phyloP scores from a whole-genome alignment of 225 moss, liverwort and hornwort species.

The Bryum argenteum region DNA sequence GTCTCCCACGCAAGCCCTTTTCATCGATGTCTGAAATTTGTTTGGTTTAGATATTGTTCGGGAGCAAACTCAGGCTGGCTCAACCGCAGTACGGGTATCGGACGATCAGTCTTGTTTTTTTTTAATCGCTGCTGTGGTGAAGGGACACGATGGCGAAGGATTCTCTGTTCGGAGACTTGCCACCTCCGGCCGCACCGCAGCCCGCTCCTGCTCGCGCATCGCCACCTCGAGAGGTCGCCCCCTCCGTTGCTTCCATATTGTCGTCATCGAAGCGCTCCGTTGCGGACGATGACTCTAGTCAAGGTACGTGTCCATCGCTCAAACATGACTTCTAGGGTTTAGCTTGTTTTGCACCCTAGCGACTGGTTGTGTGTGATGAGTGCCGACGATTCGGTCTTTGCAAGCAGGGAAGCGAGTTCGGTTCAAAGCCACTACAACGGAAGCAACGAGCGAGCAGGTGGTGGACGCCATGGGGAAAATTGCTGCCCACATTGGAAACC shows the following conservation, averaged over 20 bases:
- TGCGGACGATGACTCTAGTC: constrained; percentile 36
- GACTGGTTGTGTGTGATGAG: not conserved
- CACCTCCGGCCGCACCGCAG: constrained; percentile 61
- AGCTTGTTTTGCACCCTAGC: not conserved
- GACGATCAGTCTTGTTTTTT: not conserved
- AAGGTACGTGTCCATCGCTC: constrained; percentile 45
- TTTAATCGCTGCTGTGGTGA: not conserved
- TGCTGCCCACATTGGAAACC: constrained; percentile 79
- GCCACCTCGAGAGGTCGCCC: constrained; percentile 17
- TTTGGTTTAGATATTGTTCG: too few relatives aligned
- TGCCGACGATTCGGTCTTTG: not conserved
- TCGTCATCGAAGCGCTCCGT: constrained; percentile 60
- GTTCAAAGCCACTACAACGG: constrained; percentile 79
- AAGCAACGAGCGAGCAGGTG: constrained; percentile 83
- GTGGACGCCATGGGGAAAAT: constrained; percentile 86
- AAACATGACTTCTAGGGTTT: constrained; percentile 14
- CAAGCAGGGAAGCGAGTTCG: constrained; percentile 68
- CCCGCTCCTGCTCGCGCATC: constrained; percentile 25
- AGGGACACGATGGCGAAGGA: constrained; percentile 54
- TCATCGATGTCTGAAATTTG: too few relatives aligned
- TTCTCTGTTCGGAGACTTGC: constrained; percentile 84
- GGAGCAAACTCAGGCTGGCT: too few relatives aligned
- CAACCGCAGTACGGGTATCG: not conserved
- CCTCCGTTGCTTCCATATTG: constrained; percentile 56
- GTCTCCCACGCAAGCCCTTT: too few relatives aligned